A percentile compares a stretch with the other conserved stretches of the same genome.
phyloP scores from a whole-genome alignment of 139 green algal species.

The Trebouxia sp. region DNA sequence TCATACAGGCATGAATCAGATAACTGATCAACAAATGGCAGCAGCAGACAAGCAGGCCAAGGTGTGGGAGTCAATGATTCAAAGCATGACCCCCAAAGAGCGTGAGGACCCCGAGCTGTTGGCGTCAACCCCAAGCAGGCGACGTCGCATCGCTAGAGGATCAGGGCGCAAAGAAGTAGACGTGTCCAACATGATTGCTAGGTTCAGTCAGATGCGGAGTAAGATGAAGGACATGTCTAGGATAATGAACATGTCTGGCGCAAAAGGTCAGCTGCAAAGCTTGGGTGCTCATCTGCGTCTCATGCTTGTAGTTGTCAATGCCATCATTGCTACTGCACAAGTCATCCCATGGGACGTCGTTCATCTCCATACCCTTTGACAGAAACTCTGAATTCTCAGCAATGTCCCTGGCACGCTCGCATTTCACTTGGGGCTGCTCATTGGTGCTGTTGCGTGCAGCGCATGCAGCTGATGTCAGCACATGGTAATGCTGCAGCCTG shows the following conservation, averaged over 20 bases:
- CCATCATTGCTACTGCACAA: neutral
- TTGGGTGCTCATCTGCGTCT: neutral
- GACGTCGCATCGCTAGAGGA: conserved; percentile 54
- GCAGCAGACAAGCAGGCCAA: conserved; percentile 78
- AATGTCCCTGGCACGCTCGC: neutral
- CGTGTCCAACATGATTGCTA: conserved; percentile 72
- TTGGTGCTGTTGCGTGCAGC: too few species aligned
- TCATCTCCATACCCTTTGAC: neutral
- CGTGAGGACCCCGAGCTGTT: conserved; percentile 85
- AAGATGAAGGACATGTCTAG: conserved; percentile 72
- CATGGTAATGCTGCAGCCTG: too few species aligned
- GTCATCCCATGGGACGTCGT: neutral
- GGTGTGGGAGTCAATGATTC: conserved; percentile 82
- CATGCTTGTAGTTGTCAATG: neutral
- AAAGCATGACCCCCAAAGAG: conserved; percentile 86
- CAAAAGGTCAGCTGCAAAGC: conserved; percentile 25
- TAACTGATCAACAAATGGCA: conserved; percentile 88
- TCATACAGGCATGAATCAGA: conserved; percentile 69
- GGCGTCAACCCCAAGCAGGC: conserved; percentile 64
- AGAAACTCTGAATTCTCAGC: neutral
- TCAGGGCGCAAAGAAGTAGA: conserved; percentile 67
- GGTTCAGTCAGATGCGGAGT: conserved; percentile 78
- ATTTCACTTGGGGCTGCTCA: too few species aligned
- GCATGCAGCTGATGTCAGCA: too few species aligned
- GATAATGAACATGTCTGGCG: conserved; percentile 73